A percentile compares a stretch with the other conserved stretches of the same genome.
phyloP scores from a whole-genome alignment of 768 basidiomycete species.

The Suillus clintonianus region DNA sequence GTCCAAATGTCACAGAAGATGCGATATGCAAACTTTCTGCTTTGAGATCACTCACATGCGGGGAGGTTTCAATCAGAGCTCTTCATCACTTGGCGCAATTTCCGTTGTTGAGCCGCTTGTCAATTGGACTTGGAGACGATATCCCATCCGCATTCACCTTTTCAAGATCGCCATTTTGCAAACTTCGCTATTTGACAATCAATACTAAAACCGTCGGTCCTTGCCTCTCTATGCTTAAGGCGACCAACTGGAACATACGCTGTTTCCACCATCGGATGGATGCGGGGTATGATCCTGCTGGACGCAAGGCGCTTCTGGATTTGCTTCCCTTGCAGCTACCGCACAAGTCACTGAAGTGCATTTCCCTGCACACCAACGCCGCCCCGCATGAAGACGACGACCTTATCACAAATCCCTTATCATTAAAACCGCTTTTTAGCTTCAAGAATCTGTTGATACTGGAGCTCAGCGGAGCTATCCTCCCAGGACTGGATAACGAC shows the following conservation, averaged over 20 bases:
- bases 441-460: conserved; percentile 21
- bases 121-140: neutral
- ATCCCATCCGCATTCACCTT: neutral
- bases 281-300: conserved; percentile 5
- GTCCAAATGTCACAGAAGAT: neutral
- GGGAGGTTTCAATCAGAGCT: neutral
- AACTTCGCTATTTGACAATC: conserved; percentile 2
- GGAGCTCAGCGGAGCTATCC: conserved; percentile 18
- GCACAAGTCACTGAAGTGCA: conserved; percentile 1
- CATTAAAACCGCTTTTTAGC: conserved; percentile 25
- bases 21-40: neutral
- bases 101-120: conserved; percentile 1
- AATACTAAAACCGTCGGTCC: neutral
- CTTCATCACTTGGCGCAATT: conserved; percentile 1
- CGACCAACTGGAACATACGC: conserved; percentile 6
- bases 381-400: conserved; percentile 10
- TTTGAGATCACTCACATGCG: neutral
- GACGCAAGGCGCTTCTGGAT: neutral
- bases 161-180: neutral
- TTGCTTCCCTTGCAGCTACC: neutral
- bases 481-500: conserved; percentile 19
- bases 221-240: neutral
- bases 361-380: neutral
- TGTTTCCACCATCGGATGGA: conserved; percentile 6
- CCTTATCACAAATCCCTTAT: conserved; percentile 26